phyloP scores from a whole-genome alignment of 371 early-diverging fungal species.

The Encephalitozoon cuniculi region DNA sequence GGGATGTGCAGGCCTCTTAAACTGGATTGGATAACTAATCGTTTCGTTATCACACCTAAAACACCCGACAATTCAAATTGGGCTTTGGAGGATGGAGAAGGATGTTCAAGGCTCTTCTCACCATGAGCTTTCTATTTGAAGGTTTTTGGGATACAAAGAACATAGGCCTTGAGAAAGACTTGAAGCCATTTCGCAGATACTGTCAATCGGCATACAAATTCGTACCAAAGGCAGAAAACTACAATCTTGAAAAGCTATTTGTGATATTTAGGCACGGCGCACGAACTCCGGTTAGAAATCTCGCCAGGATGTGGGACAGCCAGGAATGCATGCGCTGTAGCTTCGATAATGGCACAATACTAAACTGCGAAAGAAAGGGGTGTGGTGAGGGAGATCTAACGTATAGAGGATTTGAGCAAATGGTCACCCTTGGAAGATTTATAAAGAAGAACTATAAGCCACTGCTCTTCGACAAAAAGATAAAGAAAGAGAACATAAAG shows the following conservation, averaged over 20 bases:
- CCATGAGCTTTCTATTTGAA: neutral
- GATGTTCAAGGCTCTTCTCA: neutral
- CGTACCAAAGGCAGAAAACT: neutral
- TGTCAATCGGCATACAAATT: constrained; percentile 20
- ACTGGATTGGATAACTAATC: neutral
- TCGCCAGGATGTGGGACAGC: constrained; percentile 22
- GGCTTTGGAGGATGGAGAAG: neutral
- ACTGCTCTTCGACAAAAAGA: neutral
- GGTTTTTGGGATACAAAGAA: neutral
- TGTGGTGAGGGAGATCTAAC: constrained; percentile 46
- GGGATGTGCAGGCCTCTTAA: neutral
- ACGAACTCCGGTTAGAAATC: constrained; percentile 38
- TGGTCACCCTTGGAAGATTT: constrained; percentile 45
- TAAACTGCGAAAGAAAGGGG: constrained; percentile 26
- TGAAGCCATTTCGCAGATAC: neutral
- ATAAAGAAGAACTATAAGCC: constrained; percentile 45
- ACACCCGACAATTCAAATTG: neutral
- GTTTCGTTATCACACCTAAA: constrained; percentile 1
- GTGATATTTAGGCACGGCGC: constrained; percentile 59
- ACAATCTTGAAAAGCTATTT: constrained; percentile 28
- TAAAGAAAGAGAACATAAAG: neutral
- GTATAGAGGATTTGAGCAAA: constrained; percentile 51
- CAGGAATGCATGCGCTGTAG: constrained; percentile 45
- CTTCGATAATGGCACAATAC: neutral
- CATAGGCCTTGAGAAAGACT: neutral